Evolutionary conservation across 192 early-diverging fungal genomes (phyloP).

Genomic region (Piromyces finnis): DNA sequence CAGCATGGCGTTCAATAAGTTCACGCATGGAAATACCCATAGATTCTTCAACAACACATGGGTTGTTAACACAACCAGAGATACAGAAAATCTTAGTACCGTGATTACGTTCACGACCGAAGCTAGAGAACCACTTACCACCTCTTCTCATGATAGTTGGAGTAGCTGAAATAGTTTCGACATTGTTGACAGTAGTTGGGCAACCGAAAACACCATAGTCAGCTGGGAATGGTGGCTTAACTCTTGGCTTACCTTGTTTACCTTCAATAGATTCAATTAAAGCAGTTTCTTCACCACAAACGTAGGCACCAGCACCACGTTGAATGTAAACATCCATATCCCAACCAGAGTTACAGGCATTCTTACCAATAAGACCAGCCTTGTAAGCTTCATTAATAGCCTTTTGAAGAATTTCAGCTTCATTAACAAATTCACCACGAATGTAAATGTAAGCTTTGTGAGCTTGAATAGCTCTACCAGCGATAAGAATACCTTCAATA

Average conservation of each 20-base stretch:
- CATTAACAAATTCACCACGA: conserved; percentile 92
- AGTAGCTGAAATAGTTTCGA: conserved; percentile 96
- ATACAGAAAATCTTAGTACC: conserved; percentile 97
- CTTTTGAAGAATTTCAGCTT: conserved; percentile 76
- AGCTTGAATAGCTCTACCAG: conserved; percentile 92
- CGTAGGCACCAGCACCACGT: conserved; percentile 93
- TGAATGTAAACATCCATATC: conserved; percentile 97
- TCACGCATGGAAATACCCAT: conserved; percentile 93
- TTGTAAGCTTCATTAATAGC: conserved; percentile 97
- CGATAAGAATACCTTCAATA: conserved; percentile 88
- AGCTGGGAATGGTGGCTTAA: conserved; percentile 98
- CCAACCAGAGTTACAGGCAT: conserved; percentile 87
- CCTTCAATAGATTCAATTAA: conserved; percentile 59
- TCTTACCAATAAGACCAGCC: conserved; percentile 94
- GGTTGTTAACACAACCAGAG: conserved; percentile 94
- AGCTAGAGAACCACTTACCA: conserved; percentile 81
- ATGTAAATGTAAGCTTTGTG: conserved; percentile 97
- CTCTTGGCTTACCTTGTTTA: conserved; percentile 93
- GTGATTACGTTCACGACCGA: conserved; percentile 80
- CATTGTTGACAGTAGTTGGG: conserved; percentile 98
- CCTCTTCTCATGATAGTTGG: conserved; percentile 84
- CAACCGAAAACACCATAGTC: conserved; percentile 96
- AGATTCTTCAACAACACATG: conserved; percentile 94
- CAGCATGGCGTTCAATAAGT: conserved; percentile 86
- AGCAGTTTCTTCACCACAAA: conserved; percentile 89